These are phyloP conservation scores for Fusarium hainanense DNA, from an alignment of 2,329 filamentous ascomycete species.

Conservation along the genomic window DNA sequence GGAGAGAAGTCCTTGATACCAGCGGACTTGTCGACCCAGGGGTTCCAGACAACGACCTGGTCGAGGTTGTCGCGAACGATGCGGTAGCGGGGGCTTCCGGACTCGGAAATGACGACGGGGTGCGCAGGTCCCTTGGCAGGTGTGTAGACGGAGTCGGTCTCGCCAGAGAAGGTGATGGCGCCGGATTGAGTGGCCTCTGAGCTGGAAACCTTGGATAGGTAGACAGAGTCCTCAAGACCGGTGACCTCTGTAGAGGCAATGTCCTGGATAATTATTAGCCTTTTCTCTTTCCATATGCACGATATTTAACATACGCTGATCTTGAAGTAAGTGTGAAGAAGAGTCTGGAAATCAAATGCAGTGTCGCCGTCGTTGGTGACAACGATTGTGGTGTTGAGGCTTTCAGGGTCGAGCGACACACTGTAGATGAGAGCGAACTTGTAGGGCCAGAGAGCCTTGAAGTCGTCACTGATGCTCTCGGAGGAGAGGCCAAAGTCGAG, in stretches of 20 bases:
- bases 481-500: conserved; percentile 93
- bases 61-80: conserved; percentile 85
- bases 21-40: conserved; percentile 87
- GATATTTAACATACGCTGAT: conserved; percentile 70
- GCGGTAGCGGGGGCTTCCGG: conserved; percentile 72
- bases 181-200: conserved; percentile 73
- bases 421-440: conserved; percentile 94
- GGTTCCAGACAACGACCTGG: conserved; percentile 97
- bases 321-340: conserved; percentile 91
- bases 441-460: conserved; percentile 81
- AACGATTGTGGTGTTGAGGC: conserved; percentile 82
- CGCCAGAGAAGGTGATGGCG: conserved; percentile 75
- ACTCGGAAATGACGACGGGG: conserved; percentile 70
- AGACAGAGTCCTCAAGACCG: conserved; percentile 80
- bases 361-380: conserved; percentile 87
- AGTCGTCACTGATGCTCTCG: conserved; percentile 74
- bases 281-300: not conserved
- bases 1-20: conserved; percentile 88
- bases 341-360: conserved; percentile 89
- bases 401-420: conserved; percentile 81
- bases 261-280: conserved; percentile 66
- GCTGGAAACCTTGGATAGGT: conserved; percentile 84
- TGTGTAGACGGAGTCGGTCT: conserved; percentile 91
- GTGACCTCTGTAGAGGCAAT: conserved; percentile 78
- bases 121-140: conserved; percentile 70